Evolutionary conservation across 768 basidiomycete species (phyloP).

Genomic region (Kwoniella dendrophila): DNA sequence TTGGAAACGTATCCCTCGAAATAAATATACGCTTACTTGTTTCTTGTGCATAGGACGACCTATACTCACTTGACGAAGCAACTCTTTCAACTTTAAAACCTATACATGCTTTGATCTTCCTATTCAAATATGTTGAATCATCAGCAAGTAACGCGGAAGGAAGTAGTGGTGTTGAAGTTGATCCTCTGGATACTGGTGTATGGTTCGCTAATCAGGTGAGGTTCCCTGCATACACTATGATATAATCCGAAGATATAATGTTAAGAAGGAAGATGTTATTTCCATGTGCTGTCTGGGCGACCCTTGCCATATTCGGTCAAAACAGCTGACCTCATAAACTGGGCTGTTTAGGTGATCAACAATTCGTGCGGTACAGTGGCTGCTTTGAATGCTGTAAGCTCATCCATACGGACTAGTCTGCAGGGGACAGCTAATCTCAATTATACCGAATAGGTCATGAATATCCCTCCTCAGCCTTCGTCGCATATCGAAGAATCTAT

Average conservation of each 20-base stretch:
- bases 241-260: neutral
- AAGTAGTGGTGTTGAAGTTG: constrained; percentile 49
- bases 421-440: neutral
- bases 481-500: constrained; percentile 38
- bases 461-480: constrained; percentile 40
- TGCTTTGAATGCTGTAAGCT: constrained; percentile 76
- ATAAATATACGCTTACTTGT: neutral
- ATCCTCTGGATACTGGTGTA: constrained; percentile 62
- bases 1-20: neutral
- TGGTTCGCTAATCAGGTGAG: constrained; percentile 78
- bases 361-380: constrained; percentile 97
- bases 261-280: too few relatives aligned
- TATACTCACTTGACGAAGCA: constrained; percentile 51
- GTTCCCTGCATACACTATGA: neutral
- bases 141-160: constrained; percentile 40
- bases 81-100: constrained; percentile 75
- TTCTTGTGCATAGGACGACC: constrained; percentile 44
- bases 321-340: too few relatives aligned
- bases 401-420: neutral
- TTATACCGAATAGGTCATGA: constrained; percentile 43
- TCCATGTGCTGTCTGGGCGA: neutral
- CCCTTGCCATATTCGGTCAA: too few relatives aligned
- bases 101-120: constrained; percentile 85
- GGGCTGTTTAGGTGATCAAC: constrained; percentile 73
- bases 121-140: constrained; percentile 92